phyloP scores from a whole-genome alignment of 176 grass and related monocot genomes.

The Cenchrus purpureus region DNA sequence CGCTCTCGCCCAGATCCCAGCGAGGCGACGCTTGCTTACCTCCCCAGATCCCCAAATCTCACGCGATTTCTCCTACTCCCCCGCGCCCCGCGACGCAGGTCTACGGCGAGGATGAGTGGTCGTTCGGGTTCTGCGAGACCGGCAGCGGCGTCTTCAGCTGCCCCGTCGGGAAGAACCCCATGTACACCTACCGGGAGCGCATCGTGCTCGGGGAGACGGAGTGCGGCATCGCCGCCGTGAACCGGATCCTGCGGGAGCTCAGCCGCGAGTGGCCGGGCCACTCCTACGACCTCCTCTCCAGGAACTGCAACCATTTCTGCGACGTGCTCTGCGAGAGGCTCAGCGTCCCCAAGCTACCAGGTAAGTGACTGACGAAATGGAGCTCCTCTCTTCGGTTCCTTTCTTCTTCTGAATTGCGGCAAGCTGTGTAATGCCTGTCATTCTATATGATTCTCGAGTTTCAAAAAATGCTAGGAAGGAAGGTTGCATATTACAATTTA shows the following conservation, averaged over 20 bases:
- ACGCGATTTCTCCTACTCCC: neutral
- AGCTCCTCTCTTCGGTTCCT: neutral
- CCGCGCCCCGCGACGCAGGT: conserved; percentile 50
- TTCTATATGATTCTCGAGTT: conserved; percentile 14
- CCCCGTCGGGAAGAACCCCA: conserved; percentile 85
- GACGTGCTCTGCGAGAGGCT: conserved; percentile 89
- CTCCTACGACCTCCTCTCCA: conserved; percentile 91
- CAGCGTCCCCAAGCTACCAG: conserved; percentile 78
- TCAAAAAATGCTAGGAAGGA: neutral
- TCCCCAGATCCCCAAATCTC: conserved; percentile 44
- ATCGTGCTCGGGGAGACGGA: conserved; percentile 89
- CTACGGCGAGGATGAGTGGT: conserved; percentile 96
- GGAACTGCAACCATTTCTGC: conserved; percentile 99
- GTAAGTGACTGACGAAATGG: conserved; percentile 27
- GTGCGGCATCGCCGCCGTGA: conserved; percentile 66
- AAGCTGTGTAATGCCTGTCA: neutral
- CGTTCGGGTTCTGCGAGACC: conserved; percentile 89
- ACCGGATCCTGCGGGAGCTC: conserved; percentile 81
- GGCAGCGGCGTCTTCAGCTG: conserved; percentile 95
- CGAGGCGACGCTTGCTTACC: neutral
- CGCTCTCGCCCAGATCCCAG: conserved; percentile 10
- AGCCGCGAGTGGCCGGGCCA: conserved; percentile 73
- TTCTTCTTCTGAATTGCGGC: conserved; percentile 19
- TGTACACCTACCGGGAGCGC: conserved; percentile 95
- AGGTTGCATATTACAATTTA: conserved; percentile 1